phyloP scores from a whole-genome alignment of 78 protist species.

The Dictyostelium purpureum region DNA sequence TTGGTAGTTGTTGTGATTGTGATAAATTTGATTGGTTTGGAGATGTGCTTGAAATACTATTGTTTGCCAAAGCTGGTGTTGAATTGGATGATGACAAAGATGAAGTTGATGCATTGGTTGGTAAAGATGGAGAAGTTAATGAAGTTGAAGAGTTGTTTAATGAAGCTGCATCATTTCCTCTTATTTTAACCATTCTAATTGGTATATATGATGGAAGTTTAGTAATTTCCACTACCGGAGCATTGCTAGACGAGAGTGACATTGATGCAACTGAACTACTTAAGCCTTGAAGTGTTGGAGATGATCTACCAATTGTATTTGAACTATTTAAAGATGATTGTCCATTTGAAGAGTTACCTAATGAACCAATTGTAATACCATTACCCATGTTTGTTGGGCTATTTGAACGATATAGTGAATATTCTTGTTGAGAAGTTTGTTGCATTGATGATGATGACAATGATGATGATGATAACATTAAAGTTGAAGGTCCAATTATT shows the following conservation, averaged over 20 bases:
- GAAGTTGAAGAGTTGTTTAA: background rate
- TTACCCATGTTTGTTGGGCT: background rate
- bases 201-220: slow-evolving; percentile 9
- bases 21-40: background rate
- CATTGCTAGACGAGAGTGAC: background rate
- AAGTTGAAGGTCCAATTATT: background rate
- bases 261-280: background rate
- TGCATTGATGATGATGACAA: too few species aligned
- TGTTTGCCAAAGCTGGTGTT: background rate
- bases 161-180: background rate
- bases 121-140: background rate
- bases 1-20: background rate
- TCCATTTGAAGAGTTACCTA: background rate
- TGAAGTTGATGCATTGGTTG: background rate
- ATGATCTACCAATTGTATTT: background rate
- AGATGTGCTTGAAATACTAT: background rate
- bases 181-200: background rate
- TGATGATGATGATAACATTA: too few species aligned
- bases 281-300: background rate
- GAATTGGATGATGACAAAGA: background rate
- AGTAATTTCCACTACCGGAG: slow-evolving; percentile 2
- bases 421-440: too few species aligned
- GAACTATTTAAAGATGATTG: too few species aligned
- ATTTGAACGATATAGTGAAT: background rate
- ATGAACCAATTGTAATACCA: background rate